Evolutionary conservation across 495 filamentous ascomycete species (phyloP), one percentile per base, ranked within the genome.

Genomic region (Immersiella caudata): DNA sequence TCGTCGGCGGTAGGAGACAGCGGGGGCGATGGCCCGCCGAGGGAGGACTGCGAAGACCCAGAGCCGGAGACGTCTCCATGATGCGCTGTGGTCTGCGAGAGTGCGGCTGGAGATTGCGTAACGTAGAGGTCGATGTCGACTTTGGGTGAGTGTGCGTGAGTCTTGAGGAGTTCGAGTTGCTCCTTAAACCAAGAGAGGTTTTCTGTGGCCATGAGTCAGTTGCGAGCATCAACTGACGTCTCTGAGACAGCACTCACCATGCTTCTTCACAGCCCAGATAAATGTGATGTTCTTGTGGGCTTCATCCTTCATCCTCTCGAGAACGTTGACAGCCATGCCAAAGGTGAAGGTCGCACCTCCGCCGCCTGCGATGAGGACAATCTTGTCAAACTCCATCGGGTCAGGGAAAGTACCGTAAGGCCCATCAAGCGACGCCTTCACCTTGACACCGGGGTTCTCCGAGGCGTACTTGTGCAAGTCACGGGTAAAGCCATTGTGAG

Each of bases 261-360:
- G 77, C 35, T 81, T 74, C 52, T 78, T 79, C 0, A 85, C 80
- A 16, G 81, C 71, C 85, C 84, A 87, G n/a, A 87, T 81, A 54
- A 86, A 84, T 14, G 83, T 79, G 58, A 88, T 77, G n/a, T 79
- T 78, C 66, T 81, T 83, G 16, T 71, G 74, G 0, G 76, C 75
- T 20, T 76, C 75, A n/a, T 73, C 75, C 12, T 66, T 69, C 74
- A 82, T 80, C 68, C 76, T 75, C 70, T 79, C 76, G 24, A 85
- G 75, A 54, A 84, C 74, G 65, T 86, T 83, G 11, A 85, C 71
- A 2, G 80, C 82, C 35, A 85, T 77, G 11, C 83, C 82, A 65
- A 87, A 85, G 0, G 83, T 85, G 70, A 88, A 89, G 0, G 81
- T 86, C 18, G 83, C 84, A 7, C 87, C 86, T 65, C 84, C 84